A percentile compares a stretch with the other conserved stretches of the same genome.
Evolutionary conservation across 2,329 filamentous ascomycete species (phyloP).

Genomic region (Fusarium veterinarium): DNA sequence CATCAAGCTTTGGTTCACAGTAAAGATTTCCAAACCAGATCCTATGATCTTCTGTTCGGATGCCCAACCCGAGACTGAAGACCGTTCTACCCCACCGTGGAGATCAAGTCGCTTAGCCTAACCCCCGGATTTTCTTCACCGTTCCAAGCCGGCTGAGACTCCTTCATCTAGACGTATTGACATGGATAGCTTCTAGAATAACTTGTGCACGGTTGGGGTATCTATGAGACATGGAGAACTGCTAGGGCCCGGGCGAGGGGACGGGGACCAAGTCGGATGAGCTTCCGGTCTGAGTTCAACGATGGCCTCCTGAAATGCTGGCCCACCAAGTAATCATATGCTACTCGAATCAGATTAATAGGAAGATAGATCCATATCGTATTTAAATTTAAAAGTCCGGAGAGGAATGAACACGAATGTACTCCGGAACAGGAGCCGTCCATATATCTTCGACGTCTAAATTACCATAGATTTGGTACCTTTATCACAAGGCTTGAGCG

Average conservation of each 20-base stretch:
- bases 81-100: background rate
- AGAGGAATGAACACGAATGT: background rate
- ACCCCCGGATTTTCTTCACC: background rate
- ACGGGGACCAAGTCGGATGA: background rate
- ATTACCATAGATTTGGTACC: too few relatives aligned
- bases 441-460: background rate
- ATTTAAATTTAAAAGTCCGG: too few relatives aligned
- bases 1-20: background rate
- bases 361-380: too few relatives aligned
- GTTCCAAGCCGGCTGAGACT: background rate
- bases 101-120: background rate
- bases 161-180: background rate
- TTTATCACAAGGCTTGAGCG: rapidly evolving
- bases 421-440: background rate
- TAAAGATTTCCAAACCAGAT: rapidly evolving
- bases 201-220: background rate
- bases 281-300: rapidly evolving
- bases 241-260: too few relatives aligned
- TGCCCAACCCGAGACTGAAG: background rate
- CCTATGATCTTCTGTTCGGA: background rate
- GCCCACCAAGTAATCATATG: too few relatives aligned
- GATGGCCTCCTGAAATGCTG: rapidly evolving
- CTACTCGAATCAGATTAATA: too few relatives aligned
- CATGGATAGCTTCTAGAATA: background rate
- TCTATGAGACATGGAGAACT: background rate